Evolutionary conservation across 2,329 filamentous ascomycete genomes (phyloP).

Genomic region (Xylaria polymorpha): DNA sequence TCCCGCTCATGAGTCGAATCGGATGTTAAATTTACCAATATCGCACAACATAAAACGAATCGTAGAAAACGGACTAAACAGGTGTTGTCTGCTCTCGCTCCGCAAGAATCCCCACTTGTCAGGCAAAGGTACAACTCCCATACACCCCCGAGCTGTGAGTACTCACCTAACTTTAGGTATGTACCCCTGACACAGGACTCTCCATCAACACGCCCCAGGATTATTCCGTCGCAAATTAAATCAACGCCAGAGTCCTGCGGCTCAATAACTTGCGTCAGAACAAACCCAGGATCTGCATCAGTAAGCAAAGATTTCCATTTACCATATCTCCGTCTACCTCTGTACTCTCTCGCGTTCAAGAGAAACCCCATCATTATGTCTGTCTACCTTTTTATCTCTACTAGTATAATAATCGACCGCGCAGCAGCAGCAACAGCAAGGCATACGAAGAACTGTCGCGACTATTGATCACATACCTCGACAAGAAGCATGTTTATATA

Average conservation of each 20-base stretch:
- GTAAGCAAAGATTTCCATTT: too few relatives aligned
- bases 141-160: too few relatives aligned
- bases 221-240: conserved; percentile 21
- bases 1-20: background rate
- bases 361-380: too few relatives aligned
- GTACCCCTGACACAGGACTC: background rate
- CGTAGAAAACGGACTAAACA: background rate
- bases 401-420: too few relatives aligned
- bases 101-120: background rate
- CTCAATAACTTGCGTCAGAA: too few relatives aligned
- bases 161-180: background rate
- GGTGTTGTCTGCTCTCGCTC: conserved; percentile 3
- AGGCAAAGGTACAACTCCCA: background rate
- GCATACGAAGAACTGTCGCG: too few relatives aligned
- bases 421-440: too few relatives aligned
- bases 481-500: background rate
- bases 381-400: too few relatives aligned
- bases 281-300: too few relatives aligned
- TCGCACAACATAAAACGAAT: background rate
- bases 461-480: background rate
- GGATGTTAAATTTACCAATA: background rate
- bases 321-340: too few relatives aligned
- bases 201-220: background rate
- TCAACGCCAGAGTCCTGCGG: conserved; percentile 19
- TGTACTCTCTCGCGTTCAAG: too few relatives aligned